Percentiles rank a stretch among this genome's conserved stretches.
These are phyloP conservation scores for Calonectria pseudoturangicola DNA, from an alignment of 2,329 filamentous ascomycete genomes.

Conservation along the genomic window DNA sequence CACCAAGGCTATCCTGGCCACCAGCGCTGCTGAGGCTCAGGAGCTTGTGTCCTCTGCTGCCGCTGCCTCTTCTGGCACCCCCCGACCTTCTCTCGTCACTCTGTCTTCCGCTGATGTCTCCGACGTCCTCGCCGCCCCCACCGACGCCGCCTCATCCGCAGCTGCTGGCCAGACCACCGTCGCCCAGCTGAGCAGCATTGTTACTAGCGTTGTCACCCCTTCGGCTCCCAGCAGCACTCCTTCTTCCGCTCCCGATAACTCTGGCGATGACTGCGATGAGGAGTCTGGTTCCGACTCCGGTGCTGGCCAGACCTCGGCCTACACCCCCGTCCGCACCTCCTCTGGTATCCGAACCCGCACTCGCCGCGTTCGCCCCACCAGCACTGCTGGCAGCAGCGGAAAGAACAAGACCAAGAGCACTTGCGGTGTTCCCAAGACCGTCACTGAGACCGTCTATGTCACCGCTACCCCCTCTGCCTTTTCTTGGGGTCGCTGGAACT, in stretches of 20 bases:
- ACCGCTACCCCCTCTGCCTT: constrained; percentile 43
- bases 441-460: constrained; percentile 51
- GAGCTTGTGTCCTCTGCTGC: constrained; percentile 7
- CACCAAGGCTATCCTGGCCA: constrained; percentile 17
- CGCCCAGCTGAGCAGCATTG: constrained; percentile 36
- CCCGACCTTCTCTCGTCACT: constrained; percentile 47
- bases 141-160: constrained; percentile 32
- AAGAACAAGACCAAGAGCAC: constrained; percentile 30
- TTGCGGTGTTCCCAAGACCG: constrained; percentile 44
- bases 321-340: constrained; percentile 37
- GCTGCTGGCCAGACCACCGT: constrained; percentile 30
- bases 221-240: constrained; percentile 15
- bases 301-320: constrained; percentile 31
- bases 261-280: constrained; percentile 35
- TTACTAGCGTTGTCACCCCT: constrained; percentile 37
- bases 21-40: constrained; percentile 14
- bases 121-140: constrained; percentile 41
- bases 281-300: constrained; percentile 34
- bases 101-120: constrained; percentile 41
- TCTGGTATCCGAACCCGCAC: constrained; percentile 34
- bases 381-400: constrained; percentile 32
- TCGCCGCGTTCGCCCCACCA: constrained; percentile 41
- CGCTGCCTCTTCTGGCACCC: constrained; percentile 35
- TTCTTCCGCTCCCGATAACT: constrained; percentile 24
- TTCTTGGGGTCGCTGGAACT: constrained; percentile 26